phyloP scores from a whole-genome alignment of 2,329 filamentous ascomycete genomes.

The Scedosporium minutisporum region DNA sequence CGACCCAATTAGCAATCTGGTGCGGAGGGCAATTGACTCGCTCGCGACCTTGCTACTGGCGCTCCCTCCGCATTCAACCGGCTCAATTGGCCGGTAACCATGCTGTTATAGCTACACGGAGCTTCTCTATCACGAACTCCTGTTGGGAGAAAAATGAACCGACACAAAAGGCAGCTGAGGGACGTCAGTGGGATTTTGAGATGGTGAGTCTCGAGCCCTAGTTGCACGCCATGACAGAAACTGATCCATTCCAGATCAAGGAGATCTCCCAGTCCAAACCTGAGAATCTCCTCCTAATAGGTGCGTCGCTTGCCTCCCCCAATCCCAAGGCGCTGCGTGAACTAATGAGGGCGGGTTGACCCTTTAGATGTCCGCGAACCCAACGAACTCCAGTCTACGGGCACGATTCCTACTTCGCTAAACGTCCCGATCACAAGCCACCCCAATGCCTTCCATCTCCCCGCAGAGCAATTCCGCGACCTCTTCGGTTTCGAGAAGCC shows the following conservation, averaged over 20 bases:
- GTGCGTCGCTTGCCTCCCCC: not conserved
- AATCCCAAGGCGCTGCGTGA: not conserved
- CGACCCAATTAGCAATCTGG: no score
- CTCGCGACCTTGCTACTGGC: not conserved
- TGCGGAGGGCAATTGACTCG: not conserved
- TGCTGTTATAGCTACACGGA: not conserved
- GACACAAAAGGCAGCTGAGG: not conserved
- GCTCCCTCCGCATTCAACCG: not conserved
- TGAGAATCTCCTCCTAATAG: slow-evolving; percentile 3
- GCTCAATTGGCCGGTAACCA: not conserved
- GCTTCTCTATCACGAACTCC: not conserved
- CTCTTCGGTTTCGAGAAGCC: slow-evolving; percentile 70
- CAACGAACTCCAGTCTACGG: slow-evolving; percentile 50
- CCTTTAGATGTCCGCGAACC: slow-evolving; percentile 62
- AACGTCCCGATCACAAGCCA: slow-evolving; percentile 72
- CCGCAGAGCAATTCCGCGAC: slow-evolving; percentile 70
- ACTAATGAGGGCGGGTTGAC: not conserved
- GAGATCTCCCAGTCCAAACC: not conserved
- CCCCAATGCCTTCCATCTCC: slow-evolving; percentile 71
- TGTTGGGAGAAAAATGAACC: not conserved
- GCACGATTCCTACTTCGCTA: slow-evolving; percentile 69
- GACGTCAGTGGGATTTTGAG: slow-evolving; percentile 3
- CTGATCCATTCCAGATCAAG: slow-evolving; percentile 1
- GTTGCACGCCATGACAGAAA: not conserved
- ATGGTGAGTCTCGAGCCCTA: not conserved